Evolutionary conservation across 805 yeast genomes (phyloP), one percentile per base, ranked within the genome.

Genomic region (Candida morakotiae): DNA sequence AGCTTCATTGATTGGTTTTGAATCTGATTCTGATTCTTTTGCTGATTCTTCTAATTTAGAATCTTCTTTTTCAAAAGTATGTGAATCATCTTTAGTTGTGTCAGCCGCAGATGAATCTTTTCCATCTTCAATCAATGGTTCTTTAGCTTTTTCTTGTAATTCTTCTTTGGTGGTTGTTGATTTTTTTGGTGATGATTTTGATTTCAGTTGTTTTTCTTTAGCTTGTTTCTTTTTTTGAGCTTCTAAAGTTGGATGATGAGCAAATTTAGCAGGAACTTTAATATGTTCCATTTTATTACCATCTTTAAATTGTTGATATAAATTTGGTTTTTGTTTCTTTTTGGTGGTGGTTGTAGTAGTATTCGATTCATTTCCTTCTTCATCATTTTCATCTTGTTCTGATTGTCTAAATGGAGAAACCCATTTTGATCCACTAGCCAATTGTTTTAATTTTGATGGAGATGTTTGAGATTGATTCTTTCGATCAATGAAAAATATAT

Each of bases 401-500:
- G n/a, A 13, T 25, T 35, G 32, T 48, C 73, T 56, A 34, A 67
- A 67, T n/a, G 72, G 73, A 4, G 72, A 66, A 10, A 59, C 57
- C 71, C 72, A 67, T 2, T 60, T 55, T 17, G 53, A 43, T 26
- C 58, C 53, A 19, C 62, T 49, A 47, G 60, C 56, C 44, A 58
- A 49, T 42, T 59, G 58, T 40, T 62, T 55, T 39, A 29, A 31
- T 21, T 39, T 39, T 31, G 15, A 41, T 4, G 34, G 35, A n/a
- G 22, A 19, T 19, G 22, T 18, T 32, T 32, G 26, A 9, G 21
- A 18, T 23, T 31, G 8, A 15, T 21, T 6, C 9, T 31, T 31
- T 16, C 34, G 16, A 16, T 31, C 34, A 22, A 8, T 5, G 7
- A 22, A 14, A 6, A 27, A 13, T 21, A 31, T 31, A 16, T 22